Evolutionary conservation across 1,139 yeast species (phyloP).

Genomic region (Yamadazyma sp.): DNA sequence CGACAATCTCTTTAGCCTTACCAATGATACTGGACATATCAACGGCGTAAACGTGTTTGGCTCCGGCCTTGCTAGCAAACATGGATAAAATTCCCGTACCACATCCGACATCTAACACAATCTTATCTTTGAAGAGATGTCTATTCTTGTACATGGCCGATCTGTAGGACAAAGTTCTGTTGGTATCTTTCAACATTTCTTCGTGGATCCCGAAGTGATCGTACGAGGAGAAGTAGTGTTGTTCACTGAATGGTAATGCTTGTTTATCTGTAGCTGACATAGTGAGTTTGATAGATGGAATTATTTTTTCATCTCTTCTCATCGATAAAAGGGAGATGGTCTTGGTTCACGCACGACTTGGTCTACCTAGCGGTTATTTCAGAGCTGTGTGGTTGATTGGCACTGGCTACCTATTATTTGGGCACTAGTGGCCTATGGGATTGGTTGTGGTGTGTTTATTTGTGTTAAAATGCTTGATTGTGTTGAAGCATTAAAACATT

Average conservation of each 20-base stretch:
- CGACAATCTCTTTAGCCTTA: constrained; percentile 86
- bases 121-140: constrained; percentile 84
- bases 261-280: constrained; percentile 55
- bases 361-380: too few relatives aligned
- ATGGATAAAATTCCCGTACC: constrained; percentile 96
- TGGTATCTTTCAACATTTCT: constrained; percentile 96
- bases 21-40: constrained; percentile 97
- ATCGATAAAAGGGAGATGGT: not conserved
- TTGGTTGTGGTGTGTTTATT: too few relatives aligned
- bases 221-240: constrained; percentile 91
- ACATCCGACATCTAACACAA: constrained; percentile 98
- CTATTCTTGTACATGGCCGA: constrained; percentile 92
- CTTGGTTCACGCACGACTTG: not conserved
- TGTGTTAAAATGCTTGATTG: too few relatives aligned
- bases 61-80: constrained; percentile 99
- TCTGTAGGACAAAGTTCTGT: constrained; percentile 89
- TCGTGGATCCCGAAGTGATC: constrained; percentile 98
- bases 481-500: not conserved
- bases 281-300: constrained; percentile 1
- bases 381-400: too few relatives aligned
- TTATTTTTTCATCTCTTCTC: constrained; percentile 1
- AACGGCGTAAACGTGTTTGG: constrained; percentile 93
- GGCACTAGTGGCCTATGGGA: too few relatives aligned
- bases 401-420: not conserved
- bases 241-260: constrained; percentile 64